These are phyloP conservation scores for Alternaria gansuensis DNA, from an alignment of 2,329 filamentous ascomycete genomes.

Conservation along the genomic window DNA sequence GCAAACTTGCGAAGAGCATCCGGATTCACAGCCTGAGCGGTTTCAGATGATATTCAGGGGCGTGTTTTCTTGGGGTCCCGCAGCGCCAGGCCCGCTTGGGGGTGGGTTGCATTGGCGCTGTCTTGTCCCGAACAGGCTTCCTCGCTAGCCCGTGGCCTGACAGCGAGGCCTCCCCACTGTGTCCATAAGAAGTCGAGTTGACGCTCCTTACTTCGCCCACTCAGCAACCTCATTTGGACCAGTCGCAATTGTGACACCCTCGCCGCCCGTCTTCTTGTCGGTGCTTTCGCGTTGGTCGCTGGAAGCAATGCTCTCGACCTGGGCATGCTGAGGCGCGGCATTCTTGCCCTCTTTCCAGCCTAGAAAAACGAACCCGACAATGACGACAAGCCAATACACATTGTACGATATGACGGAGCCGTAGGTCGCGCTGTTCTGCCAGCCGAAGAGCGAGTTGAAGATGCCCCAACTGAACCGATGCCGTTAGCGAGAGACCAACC, in stretches of 20 bases:
- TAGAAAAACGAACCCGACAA: slow-evolving; percentile 70
- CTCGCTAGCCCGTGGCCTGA: neutral
- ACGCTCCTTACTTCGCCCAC: neutral
- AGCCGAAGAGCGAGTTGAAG: slow-evolving; percentile 85
- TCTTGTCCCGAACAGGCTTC: slow-evolving; percentile 14
- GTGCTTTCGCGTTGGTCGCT: slow-evolving; percentile 25
- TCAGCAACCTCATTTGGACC: slow-evolving; percentile 30
- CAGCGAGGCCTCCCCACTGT: slow-evolving; percentile 10
- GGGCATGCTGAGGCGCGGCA: slow-evolving; percentile 7
- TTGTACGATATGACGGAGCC: slow-evolving; percentile 89
- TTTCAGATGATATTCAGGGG: slow-evolving; percentile 8
- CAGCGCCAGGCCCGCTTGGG: slow-evolving; percentile 1
- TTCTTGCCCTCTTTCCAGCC: slow-evolving; percentile 69
- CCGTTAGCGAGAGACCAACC: neutral
- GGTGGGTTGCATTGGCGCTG: slow-evolving; percentile 16
- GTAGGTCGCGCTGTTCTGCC: slow-evolving; percentile 88
- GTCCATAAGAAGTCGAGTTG: neutral
- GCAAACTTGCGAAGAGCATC: neutral
- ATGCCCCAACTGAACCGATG: slow-evolving; percentile 74
- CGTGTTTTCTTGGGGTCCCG: slow-evolving; percentile 2
- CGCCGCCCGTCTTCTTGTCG: slow-evolving; percentile 29
- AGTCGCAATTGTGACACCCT: slow-evolving; percentile 25
- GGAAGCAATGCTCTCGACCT: slow-evolving; percentile 28
- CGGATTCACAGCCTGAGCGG: neutral
- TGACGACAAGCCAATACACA: slow-evolving; percentile 81